phyloP scores from a whole-genome alignment of 2,329 filamentous ascomycete genomes.

The Coleophoma eucalyptorum region DNA sequence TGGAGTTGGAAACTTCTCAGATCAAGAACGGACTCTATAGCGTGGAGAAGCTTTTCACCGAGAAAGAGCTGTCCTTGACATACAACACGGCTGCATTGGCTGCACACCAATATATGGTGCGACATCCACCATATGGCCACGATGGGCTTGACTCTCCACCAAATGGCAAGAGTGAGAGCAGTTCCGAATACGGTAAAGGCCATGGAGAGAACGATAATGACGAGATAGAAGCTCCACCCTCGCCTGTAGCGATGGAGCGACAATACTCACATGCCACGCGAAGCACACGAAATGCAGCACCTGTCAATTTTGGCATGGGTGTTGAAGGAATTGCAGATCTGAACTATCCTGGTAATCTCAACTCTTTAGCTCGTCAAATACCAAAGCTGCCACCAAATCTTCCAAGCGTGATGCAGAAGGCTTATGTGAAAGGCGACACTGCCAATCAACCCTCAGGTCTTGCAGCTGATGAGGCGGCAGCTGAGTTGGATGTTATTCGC shows the following conservation, averaged over 20 bases:
- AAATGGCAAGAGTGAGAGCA: conserved; percentile 38
- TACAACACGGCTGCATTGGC: conserved; percentile 61
- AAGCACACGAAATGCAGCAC: conserved; percentile 51
- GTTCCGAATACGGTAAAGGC: conserved; percentile 41
- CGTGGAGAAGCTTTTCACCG: conserved; percentile 67
- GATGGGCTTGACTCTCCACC: conserved; percentile 21
- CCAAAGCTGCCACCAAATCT: conserved; percentile 26
- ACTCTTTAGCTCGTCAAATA: conserved; percentile 22
- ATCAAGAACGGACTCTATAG: conserved; percentile 56
- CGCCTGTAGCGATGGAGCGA: conserved; percentile 55
- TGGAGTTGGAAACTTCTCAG: conserved; percentile 43
- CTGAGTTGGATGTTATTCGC: conserved; percentile 25
- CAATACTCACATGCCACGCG: conserved; percentile 61
- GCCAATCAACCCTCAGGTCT: conserved; percentile 16
- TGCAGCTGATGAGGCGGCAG: conserved; percentile 17
- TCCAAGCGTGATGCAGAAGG: conserved; percentile 16
- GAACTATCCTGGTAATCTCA: conserved; percentile 52
- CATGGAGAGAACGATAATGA: conserved; percentile 47
- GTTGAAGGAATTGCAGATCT: conserved; percentile 58
- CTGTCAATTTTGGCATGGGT: conserved; percentile 51
- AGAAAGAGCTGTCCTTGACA: conserved; percentile 64
- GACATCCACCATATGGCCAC: conserved; percentile 33
- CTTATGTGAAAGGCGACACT: conserved; percentile 17
- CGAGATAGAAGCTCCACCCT: conserved; percentile 39
- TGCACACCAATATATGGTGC: conserved; percentile 57